Evolutionary conservation across 2,329 filamentous ascomycete genomes (phyloP).

Genomic region (Neospermospora avenae): DNA sequence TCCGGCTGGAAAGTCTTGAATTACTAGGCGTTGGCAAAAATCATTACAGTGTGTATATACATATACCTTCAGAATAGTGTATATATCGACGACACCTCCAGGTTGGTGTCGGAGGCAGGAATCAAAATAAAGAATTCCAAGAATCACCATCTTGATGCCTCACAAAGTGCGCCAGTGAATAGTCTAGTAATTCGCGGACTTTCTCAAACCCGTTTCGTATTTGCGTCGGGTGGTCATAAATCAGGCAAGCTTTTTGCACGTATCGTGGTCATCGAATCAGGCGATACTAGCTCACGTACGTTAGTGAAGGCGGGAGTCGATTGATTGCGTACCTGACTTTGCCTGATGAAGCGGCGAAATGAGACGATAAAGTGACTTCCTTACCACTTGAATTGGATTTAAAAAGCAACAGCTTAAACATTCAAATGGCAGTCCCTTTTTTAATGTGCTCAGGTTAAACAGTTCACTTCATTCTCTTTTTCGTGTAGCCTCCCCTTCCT

Average conservation of each 20-base stretch:
- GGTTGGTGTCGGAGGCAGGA: neutral
- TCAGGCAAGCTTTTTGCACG: too few species aligned
- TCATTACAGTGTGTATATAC: constrained; percentile 1
- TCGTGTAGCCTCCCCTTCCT: too few species aligned
- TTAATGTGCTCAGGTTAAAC: too few species aligned
- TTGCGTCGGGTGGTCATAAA: neutral
- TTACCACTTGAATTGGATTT: neutral
- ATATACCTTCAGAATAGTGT: neutral
- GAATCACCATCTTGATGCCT: neutral
- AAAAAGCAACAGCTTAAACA: neutral
- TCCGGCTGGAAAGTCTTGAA: neutral
- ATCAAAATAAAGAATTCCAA: neutral
- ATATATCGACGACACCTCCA: neutral
- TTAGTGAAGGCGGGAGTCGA: neutral
- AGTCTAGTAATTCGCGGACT: neutral
- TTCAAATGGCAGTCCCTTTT: too few species aligned
- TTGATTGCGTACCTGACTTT: constrained; percentile 13
- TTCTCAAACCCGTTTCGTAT: neutral
- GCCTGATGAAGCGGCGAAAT: neutral
- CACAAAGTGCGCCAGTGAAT: neutral
- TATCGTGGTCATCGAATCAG: neutral
- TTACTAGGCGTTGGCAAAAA: neutral
- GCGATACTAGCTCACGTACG: constrained; percentile 10
- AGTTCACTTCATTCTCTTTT: too few species aligned
- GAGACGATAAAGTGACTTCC: neutral